Evolutionary conservation across 176 grass and related monocot genomes (phyloP).

Genomic region (Areca catechu): DNA sequence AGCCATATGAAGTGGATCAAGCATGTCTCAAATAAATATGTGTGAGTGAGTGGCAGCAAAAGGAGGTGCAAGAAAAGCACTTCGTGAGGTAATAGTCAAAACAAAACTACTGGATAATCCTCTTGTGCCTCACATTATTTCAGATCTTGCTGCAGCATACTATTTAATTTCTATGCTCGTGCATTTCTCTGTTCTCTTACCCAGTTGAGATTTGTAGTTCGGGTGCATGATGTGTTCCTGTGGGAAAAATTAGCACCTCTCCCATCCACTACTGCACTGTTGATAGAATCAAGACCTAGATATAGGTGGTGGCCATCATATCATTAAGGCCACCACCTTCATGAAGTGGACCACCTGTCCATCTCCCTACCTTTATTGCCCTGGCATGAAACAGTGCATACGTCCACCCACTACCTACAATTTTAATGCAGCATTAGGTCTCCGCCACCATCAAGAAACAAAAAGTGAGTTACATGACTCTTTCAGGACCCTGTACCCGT

Average conservation of each 20-base stretch:
- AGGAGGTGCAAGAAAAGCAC: slow-evolving; percentile 26
- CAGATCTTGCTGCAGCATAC: slow-evolving; percentile 4
- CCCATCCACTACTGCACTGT: slow-evolving; percentile 6
- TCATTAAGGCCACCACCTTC: no score
- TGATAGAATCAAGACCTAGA: slow-evolving; percentile 24
- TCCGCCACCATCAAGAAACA: no score
- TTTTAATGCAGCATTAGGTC: no score
- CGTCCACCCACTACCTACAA: no score
- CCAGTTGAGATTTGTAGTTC: not conserved
- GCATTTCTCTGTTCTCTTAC: slow-evolving; percentile 11
- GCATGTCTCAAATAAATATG: slow-evolving; percentile 7
- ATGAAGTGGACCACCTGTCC: no score
- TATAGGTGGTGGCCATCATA: slow-evolving; percentile 15
- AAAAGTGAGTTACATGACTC: no score
- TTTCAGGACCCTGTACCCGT: no score
- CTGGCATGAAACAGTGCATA: no score
- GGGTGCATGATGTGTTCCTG: slow-evolving; percentile 14
- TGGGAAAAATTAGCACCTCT: slow-evolving; percentile 26
- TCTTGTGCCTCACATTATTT: not conserved
- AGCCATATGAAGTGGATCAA: slow-evolving; percentile 28
- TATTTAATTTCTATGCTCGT: slow-evolving; percentile 23
- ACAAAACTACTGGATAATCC: not conserved
- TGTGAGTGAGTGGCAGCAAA: slow-evolving; percentile 23
- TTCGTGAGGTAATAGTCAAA: slow-evolving; percentile 19
- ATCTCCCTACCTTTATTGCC: no score